A percentile compares a stretch with the other conserved stretches of the same genome.
Evolutionary conservation across 148 eudicot genomes (phyloP).

Genomic region (Spergularia marina): DNA sequence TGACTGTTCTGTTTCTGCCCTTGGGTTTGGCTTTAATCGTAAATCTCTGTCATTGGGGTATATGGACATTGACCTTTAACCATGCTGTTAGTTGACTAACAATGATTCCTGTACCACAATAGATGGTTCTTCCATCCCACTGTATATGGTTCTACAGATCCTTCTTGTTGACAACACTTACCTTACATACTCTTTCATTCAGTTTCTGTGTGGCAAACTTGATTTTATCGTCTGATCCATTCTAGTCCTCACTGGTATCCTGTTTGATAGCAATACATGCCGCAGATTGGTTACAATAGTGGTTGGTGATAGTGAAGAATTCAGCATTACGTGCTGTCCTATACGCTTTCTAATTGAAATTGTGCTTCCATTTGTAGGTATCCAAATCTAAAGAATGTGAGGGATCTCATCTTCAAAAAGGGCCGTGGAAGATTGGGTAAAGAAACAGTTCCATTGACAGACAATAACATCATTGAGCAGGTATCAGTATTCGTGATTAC

Average conservation of each 20-base stretch:
- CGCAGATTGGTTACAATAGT: not conserved
- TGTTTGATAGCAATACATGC: not conserved
- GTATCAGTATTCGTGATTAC: conserved; percentile 26
- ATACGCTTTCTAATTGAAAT: not conserved
- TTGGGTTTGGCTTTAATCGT: not conserved
- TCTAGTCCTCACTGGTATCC: too few species aligned
- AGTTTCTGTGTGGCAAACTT: too few species aligned
- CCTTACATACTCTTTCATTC: too few species aligned
- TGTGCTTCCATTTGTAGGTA: conserved; percentile 28
- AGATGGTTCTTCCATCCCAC: not conserved
- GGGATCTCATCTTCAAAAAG: conserved; percentile 84
- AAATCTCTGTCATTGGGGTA: not conserved
- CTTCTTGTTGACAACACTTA: too few species aligned
- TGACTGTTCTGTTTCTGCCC: not conserved
- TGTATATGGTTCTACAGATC: not conserved
- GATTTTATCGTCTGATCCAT: too few species aligned
- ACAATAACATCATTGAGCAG: conserved; percentile 85
- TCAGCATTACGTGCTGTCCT: not conserved
- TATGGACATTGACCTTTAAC: not conserved
- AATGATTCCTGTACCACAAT: not conserved
- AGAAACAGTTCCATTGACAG: conserved; percentile 67
- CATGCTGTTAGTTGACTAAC: not conserved
- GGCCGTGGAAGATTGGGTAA: conserved; percentile 52
- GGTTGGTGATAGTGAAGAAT: not conserved
- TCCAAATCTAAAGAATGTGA: conserved; percentile 64